Evolutionary conservation across 2,329 filamentous ascomycete genomes (phyloP).

Genomic region (Penicillium rolfsii): DNA sequence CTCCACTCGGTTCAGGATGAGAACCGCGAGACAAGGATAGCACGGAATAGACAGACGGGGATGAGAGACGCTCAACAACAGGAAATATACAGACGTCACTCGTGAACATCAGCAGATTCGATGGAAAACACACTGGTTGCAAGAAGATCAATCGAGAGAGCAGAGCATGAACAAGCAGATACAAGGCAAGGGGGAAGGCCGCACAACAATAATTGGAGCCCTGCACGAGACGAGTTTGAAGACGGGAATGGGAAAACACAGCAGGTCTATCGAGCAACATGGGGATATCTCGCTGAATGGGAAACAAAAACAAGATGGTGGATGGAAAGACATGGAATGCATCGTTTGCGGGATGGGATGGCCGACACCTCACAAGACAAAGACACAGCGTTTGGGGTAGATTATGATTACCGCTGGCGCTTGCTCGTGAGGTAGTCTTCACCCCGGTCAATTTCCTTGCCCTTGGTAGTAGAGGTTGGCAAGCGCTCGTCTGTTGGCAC

Average conservation of each 20-base stretch:
- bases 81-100: constrained; percentile 38
- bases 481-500: constrained; percentile 26
- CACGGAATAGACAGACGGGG: constrained; percentile 15
- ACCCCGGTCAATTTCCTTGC: constrained; percentile 28
- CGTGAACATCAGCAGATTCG: constrained; percentile 38
- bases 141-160: constrained; percentile 11
- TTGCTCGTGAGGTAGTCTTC: constrained; percentile 8
- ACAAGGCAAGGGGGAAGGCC: neutral
- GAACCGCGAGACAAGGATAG: neutral
- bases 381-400: neutral
- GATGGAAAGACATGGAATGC: constrained; percentile 5
- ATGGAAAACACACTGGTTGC: constrained; percentile 8
- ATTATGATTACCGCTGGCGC: constrained; percentile 7
- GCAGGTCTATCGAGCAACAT: constrained; percentile 28
- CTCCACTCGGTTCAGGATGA: neutral
- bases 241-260: constrained; percentile 14
- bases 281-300: constrained; percentile 30
- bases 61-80: constrained; percentile 26
- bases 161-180: constrained; percentile 9
- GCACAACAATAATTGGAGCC: constrained; percentile 4
- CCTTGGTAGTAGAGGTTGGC: constrained; percentile 27
- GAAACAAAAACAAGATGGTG: constrained; percentile 13
- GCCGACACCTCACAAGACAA: neutral
- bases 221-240: neutral
- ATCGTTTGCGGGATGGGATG: neutral